Evolutionary conservation across 495 filamentous ascomycete species (phyloP).

Genomic region (Penicillium robsamsonii): DNA sequence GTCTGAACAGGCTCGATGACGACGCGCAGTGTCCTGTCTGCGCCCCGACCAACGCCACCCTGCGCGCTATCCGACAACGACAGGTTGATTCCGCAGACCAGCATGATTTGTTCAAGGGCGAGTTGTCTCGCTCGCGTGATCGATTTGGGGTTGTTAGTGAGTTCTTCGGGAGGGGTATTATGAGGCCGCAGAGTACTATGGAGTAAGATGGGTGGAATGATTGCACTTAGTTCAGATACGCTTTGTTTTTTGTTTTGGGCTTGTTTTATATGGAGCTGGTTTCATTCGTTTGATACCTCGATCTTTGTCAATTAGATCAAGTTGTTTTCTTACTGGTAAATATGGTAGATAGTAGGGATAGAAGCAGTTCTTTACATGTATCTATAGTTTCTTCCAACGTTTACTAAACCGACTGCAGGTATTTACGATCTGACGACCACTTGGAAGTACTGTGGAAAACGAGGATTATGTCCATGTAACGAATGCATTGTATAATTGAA

Average conservation of each 20-base stretch:
- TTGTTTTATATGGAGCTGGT: slow-evolving; percentile 6
- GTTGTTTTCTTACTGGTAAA: slow-evolving; percentile 1
- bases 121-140: slow-evolving; percentile 75
- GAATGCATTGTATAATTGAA: slow-evolving; percentile 17
- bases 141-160: slow-evolving; percentile 85
- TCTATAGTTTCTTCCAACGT: not conserved
- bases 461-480: slow-evolving; percentile 3
- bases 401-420: too few species aligned
- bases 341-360: not conserved
- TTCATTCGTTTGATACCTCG: slow-evolving; percentile 17
- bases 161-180: slow-evolving; percentile 92
- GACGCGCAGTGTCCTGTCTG: slow-evolving; percentile 83
- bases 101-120: slow-evolving; percentile 86
- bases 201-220: slow-evolving; percentile 16
- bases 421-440: too few species aligned
- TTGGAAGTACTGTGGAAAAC: not conserved
- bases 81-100: slow-evolving; percentile 85
- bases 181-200: slow-evolving; percentile 54
- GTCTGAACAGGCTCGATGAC: slow-evolving; percentile 65
- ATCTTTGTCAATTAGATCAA: slow-evolving; percentile 10
- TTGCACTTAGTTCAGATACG: slow-evolving; percentile 8
- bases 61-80: slow-evolving; percentile 76
- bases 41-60: slow-evolving; percentile 76
- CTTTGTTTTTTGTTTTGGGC: not conserved
- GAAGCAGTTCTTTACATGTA: not conserved